A percentile compares a stretch with the other conserved stretches of the same genome.
These are phyloP conservation scores for Akanthomyces lecanii DNA, from an alignment of 2,329 filamentous ascomycete genomes.

Conservation along the genomic window DNA sequence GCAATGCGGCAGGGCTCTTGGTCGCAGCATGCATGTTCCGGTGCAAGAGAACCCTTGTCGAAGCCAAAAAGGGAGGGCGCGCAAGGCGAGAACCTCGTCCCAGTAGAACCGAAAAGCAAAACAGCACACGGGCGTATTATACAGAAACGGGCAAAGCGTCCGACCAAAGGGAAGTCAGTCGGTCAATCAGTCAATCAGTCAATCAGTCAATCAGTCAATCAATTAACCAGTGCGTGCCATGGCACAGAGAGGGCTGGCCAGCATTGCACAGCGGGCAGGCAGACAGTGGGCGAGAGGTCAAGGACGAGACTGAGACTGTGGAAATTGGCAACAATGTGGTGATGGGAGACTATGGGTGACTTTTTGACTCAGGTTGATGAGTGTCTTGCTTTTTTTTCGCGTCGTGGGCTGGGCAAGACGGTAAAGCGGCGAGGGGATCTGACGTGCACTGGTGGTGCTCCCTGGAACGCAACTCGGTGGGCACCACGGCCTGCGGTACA, in stretches of 20 bases:
- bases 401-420: neutral
- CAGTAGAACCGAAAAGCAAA: neutral
- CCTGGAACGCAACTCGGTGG: slow-evolving; percentile 7
- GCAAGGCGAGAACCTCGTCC: neutral
- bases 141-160: too few relatives aligned
- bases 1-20: neutral
- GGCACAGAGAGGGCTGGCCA: neutral
- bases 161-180: too few relatives aligned
- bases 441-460: neutral
- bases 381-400: slow-evolving; percentile 12
- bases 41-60: too few relatives aligned
- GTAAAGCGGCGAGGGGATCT: slow-evolving; percentile 1
- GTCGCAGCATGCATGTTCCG: too few relatives aligned
- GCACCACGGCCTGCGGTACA: neutral
- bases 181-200: too few relatives aligned
- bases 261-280: too few relatives aligned
- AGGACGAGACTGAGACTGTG: slow-evolving; percentile 13
- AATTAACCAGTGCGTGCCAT: too few relatives aligned
- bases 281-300: neutral
- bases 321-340: slow-evolving; percentile 13
- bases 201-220: too few relatives aligned
- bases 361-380: slow-evolving; percentile 15
- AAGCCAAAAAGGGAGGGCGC: too few relatives aligned
- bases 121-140: neutral
- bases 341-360: neutral